Evolutionary conservation across 805 yeast species (phyloP).

Genomic region (Metschnikowia arizonensis): DNA sequence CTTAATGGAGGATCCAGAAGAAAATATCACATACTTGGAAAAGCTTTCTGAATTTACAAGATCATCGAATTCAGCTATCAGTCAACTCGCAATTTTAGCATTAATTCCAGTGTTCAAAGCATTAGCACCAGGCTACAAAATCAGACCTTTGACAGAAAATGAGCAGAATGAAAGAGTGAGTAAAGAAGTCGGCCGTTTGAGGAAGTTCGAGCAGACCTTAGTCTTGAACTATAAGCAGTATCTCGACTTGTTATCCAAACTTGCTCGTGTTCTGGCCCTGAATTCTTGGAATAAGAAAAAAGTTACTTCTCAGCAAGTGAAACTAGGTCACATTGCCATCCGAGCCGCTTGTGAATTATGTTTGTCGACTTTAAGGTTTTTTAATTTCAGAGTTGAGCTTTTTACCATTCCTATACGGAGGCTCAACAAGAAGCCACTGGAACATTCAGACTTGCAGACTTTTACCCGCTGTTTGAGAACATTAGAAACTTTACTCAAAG

Average conservation of each 20-base stretch:
- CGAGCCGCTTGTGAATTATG: conserved; percentile 75
- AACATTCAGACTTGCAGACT: conserved; percentile 41
- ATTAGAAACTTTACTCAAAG: conserved; percentile 64
- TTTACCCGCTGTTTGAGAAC: conserved; percentile 60
- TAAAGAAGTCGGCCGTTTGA: conserved; percentile 71
- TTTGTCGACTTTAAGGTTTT: conserved; percentile 61
- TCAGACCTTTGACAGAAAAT: conserved; percentile 74
- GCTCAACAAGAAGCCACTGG: conserved; percentile 56
- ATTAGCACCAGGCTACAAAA: conserved; percentile 83
- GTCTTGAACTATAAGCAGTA: conserved; percentile 66
- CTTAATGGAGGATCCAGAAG: conserved; percentile 86
- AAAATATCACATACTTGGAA: conserved; percentile 59
- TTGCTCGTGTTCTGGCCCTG: conserved; percentile 37
- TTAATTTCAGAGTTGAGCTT: conserved; percentile 78
- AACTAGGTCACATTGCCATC: conserved; percentile 55
- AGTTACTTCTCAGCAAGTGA: conserved; percentile 31
- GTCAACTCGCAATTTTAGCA: conserved; percentile 71
- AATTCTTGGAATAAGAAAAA: conserved; percentile 35
- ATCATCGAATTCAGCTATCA: conserved; percentile 60
- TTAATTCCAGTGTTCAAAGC: conserved; percentile 80
- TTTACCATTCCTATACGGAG: conserved; percentile 64
- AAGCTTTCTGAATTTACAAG: conserved; percentile 67
- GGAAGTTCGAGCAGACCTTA: conserved; percentile 78
- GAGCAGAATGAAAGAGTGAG: conserved; percentile 81
- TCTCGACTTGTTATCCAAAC: conserved; percentile 49